These are phyloP conservation scores for Neurospora sp. DNA, from an alignment of 2,329 filamentous ascomycete species.

Conservation along the genomic window DNA sequence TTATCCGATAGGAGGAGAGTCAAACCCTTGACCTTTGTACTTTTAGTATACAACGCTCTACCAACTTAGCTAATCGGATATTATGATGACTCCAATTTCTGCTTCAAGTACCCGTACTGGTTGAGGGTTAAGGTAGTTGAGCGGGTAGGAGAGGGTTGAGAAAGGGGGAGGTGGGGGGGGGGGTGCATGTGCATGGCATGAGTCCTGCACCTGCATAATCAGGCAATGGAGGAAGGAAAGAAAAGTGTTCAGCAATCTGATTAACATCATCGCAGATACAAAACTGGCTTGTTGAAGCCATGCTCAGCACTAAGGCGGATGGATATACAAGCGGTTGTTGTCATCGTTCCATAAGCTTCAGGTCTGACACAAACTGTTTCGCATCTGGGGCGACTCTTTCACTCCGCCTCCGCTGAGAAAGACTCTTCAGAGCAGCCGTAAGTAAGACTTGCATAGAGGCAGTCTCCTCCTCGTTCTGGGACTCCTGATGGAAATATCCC, in stretches of 20 bases:
- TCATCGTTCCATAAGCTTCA: neutral
- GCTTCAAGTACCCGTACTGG: neutral
- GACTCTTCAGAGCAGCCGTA: neutral
- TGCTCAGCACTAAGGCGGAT: conserved; percentile 65
- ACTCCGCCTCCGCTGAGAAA: neutral
- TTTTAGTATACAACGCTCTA: neutral
- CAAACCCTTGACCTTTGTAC: neutral
- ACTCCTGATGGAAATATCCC: neutral
- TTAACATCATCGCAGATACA: neutral
- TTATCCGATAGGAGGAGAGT: neutral
- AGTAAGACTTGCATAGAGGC: too few species aligned
- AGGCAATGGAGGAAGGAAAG: neutral
- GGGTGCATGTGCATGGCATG: neutral
- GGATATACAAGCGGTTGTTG: conserved; percentile 49
- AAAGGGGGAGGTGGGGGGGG: neutral
- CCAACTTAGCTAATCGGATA: neutral
- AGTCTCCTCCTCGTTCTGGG: neutral
- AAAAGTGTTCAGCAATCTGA: neutral
- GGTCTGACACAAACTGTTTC: neutral
- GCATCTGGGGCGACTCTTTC: neutral
- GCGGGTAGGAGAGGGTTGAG: neutral
- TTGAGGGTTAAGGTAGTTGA: neutral
- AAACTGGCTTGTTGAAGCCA: conserved; percentile 11
- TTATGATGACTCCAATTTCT: neutral
- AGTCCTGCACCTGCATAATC: neutral